phyloP scores from a whole-genome alignment of 352 stramenopile genomes.

The Globisporangium nagaii region DNA sequence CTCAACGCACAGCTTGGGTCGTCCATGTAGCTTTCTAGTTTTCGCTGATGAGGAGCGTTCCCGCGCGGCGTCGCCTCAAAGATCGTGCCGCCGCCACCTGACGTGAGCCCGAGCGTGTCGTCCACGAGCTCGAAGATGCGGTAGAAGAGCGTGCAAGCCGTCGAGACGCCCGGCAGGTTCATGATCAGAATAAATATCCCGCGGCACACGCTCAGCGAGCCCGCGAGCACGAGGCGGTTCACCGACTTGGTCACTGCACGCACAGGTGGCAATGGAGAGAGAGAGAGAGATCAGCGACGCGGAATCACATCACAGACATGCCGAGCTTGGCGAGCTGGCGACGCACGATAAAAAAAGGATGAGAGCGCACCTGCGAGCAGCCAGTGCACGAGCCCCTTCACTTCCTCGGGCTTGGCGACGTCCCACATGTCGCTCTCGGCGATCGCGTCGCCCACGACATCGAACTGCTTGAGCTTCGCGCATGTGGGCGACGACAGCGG shows the following conservation, averaged over 20 bases:
- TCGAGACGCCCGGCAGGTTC: slow-evolving; percentile 68
- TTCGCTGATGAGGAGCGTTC: slow-evolving; percentile 14
- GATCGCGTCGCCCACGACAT: slow-evolving; percentile 36
- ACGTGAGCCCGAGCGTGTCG: slow-evolving; percentile 42
- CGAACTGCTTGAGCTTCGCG: slow-evolving; percentile 16
- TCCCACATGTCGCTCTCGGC: slow-evolving; percentile 53
- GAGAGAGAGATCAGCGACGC: not conserved
- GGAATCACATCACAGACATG: not conserved
- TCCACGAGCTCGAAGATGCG: slow-evolving; percentile 69
- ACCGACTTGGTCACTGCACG: slow-evolving; percentile 42
- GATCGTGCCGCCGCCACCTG: slow-evolving; percentile 19
- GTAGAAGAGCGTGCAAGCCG: slow-evolving; percentile 58
- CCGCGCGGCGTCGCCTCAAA: slow-evolving; percentile 21
- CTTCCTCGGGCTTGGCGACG: slow-evolving; percentile 50
- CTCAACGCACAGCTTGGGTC: slow-evolving; percentile 55
- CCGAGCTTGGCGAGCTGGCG: not conserved
- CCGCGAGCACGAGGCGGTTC: slow-evolving; percentile 41
- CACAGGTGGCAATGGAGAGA: not conserved
- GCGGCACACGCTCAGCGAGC: slow-evolving; percentile 51
- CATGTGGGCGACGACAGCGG: slow-evolving; percentile 19
- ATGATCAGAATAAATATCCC: slow-evolving; percentile 74
- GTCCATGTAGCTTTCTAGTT: slow-evolving; percentile 49
- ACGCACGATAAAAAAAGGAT: not conserved
- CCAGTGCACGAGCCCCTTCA: slow-evolving; percentile 65
- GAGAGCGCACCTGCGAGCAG: slow-evolving; percentile 30